Conservation (phyloP, 2,329 filamentous ascomycete genomes). For the Amauroascus verrucosus region DNA sequence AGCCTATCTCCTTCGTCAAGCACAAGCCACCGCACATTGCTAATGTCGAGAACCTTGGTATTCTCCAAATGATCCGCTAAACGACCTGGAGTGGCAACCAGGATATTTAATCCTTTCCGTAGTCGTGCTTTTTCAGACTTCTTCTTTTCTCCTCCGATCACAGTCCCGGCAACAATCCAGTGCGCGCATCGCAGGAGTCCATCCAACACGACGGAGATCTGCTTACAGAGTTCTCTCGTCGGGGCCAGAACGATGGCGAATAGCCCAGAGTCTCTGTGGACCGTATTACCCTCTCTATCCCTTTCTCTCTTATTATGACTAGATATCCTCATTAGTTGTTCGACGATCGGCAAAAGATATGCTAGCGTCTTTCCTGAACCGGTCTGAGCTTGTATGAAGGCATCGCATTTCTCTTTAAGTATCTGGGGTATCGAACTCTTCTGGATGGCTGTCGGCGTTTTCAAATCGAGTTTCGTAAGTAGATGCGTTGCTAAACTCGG, state of each 20-base stretch:
- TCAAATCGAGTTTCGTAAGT: conserved; percentile 73
- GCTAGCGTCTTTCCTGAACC: conserved; percentile 95
- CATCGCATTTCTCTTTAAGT: conserved; percentile 70
- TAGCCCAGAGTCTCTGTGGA: conserved; percentile 76
- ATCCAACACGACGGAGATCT: conserved; percentile 80
- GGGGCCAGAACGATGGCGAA: conserved; percentile 93
- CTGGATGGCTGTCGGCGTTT: conserved; percentile 88
- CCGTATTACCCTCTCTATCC: conserved; percentile 37
- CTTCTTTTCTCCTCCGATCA: conserved; percentile 61
- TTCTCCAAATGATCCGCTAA: conserved; percentile 86
- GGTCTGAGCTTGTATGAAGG: conserved; percentile 93
- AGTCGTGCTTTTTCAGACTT: conserved; percentile 85
- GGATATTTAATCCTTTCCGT: conserved; percentile 86
- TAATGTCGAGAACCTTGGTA: conserved; percentile 78
- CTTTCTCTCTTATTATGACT: conserved; percentile 39
- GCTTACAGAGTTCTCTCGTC: conserved; percentile 86
- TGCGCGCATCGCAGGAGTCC: conserved; percentile 78
- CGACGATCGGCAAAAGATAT: conserved; percentile 87
- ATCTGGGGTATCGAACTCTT: conserved; percentile 76
- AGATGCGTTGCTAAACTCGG: conserved; percentile 71
- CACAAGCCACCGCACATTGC: conserved; percentile 84
- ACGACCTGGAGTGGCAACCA: conserved; percentile 88
- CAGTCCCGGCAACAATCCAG: conserved; percentile 87
- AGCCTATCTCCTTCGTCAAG: conserved; percentile 94
- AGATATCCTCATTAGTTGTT: conserved; percentile 70